These are phyloP conservation scores for Leccinum obscurum DNA, from an alignment of 768 basidiomycete genomes.

Conservation along the genomic window DNA sequence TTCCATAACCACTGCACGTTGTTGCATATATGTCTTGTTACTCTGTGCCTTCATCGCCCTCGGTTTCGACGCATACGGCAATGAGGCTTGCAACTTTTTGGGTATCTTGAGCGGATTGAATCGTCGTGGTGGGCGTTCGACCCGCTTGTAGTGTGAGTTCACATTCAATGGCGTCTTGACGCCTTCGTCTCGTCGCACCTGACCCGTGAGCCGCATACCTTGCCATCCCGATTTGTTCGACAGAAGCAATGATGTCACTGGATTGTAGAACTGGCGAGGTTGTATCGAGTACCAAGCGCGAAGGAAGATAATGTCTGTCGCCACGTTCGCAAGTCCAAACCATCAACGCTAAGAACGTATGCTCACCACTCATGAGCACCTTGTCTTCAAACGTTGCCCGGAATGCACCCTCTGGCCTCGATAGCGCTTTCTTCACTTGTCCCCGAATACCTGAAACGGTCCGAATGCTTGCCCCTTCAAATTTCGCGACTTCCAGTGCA, in stretches of 20 bases:
- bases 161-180: slow-evolving; percentile 76
- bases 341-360: neutral
- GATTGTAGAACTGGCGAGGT: slow-evolving; percentile 95
- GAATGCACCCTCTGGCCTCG: slow-evolving; percentile 95
- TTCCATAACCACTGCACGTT: slow-evolving; percentile 92
- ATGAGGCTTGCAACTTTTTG: slow-evolving; percentile 82
- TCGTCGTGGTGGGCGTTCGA: slow-evolving; percentile 76
- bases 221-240: slow-evolving; percentile 82
- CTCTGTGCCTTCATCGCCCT: slow-evolving; percentile 76
- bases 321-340: neutral
- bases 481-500: slow-evolving; percentile 95
- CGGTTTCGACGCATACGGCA: slow-evolving; percentile 94
- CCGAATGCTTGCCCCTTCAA: slow-evolving; percentile 95
- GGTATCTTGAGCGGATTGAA: slow-evolving; percentile 92
- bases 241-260: slow-evolving; percentile 87
- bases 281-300: slow-evolving; percentile 96
- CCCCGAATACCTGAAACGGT: slow-evolving; percentile 96
- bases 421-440: slow-evolving; percentile 92
- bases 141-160: slow-evolving; percentile 86
- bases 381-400: slow-evolving; percentile 99
- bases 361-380: slow-evolving; percentile 89
- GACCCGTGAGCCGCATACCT: slow-evolving; percentile 95
- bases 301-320: slow-evolving; percentile 86
- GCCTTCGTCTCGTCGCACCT: slow-evolving; percentile 84
- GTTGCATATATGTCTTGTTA: slow-evolving; percentile 84